These are phyloP conservation scores for Symbiodinium pilosum DNA, from an alignment of 73 alveolate species.

Conservation along the genomic window DNA sequence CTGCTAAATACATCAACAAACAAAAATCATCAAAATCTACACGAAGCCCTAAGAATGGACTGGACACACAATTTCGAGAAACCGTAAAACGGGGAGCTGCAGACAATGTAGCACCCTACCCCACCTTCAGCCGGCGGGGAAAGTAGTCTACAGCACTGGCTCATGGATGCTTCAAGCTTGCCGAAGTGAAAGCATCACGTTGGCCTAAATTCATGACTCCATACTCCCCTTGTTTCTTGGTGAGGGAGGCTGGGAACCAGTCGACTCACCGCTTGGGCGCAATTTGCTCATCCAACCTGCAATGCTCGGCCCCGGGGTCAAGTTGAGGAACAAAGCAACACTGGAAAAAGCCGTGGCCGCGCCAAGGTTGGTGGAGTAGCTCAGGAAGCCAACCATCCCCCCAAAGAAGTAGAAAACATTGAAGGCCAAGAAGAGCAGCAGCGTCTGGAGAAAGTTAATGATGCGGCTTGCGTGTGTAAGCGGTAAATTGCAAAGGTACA, in stretches of 20 bases:
- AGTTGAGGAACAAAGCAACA: not conserved
- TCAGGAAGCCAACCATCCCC: not conserved
- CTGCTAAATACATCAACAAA: too few species aligned
- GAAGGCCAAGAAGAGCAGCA: not conserved
- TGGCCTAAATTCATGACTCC: too few species aligned
- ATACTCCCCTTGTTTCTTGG: too few species aligned
- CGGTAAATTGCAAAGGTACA: not conserved
- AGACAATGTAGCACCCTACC: too few species aligned
- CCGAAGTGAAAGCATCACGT: too few species aligned
- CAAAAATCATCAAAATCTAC: too few species aligned
- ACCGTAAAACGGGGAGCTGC: too few species aligned
- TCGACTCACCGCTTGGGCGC: not conserved
- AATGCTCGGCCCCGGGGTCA: not conserved
- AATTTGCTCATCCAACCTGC: not conserved
- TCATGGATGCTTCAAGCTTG: too few species aligned
- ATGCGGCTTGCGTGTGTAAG: not conserved
- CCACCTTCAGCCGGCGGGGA: too few species aligned
- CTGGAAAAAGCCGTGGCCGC: constrained; percentile 3
- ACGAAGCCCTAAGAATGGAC: too few species aligned
- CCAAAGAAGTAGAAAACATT: not conserved
- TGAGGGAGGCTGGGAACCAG: not conserved
- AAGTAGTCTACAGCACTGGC: too few species aligned
- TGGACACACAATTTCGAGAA: too few species aligned
- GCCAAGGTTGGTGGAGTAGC: not conserved
- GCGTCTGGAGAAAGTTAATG: not conserved